Evolutionary conservation across 139 green algal genomes (phyloP).

Genomic region (Gonium pectorale): DNA sequence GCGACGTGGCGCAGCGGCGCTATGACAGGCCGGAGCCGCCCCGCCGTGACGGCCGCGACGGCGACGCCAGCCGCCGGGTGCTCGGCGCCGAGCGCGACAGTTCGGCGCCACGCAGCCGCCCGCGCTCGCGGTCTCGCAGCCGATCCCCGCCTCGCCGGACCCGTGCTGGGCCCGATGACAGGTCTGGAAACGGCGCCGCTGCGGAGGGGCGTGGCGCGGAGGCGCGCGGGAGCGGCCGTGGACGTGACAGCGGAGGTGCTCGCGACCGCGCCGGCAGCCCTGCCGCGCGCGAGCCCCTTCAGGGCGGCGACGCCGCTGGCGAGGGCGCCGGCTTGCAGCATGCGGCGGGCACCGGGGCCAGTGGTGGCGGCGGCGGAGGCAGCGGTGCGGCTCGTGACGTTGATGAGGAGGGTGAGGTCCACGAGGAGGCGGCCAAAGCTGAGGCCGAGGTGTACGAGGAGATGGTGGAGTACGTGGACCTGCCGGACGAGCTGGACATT

Average conservation of each 20-base stretch:
- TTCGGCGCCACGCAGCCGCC: no score
- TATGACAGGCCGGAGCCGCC: neutral
- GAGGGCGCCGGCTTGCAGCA: no score
- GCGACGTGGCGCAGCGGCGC: neutral
- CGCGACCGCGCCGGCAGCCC: neutral
- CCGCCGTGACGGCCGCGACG: neutral
- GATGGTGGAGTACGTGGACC: constrained; percentile 1
- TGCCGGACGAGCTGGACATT: constrained; percentile 33
- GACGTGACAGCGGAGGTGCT: neutral
- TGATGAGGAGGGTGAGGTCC: neutral
- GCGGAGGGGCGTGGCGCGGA: neutral
- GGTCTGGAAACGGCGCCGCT: neutral
- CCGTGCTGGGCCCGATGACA: neutral
- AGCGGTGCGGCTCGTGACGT: neutral
- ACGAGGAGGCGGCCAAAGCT: neutral
- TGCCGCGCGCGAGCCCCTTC: no score
- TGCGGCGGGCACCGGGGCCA: no score
- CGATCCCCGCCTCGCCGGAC: no score
- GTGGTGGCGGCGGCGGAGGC: neutral
- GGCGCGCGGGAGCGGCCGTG: neutral
- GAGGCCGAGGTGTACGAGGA: constrained; percentile 2
- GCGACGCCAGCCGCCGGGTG: no score
- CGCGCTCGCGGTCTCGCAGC: no score
- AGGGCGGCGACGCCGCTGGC: no score
- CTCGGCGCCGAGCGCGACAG: no score